Evolutionary conservation across 192 early-diverging fungal genomes (phyloP), one percentile per base, ranked within the genome.

Genomic region (Dissophora globulifera): DNA sequence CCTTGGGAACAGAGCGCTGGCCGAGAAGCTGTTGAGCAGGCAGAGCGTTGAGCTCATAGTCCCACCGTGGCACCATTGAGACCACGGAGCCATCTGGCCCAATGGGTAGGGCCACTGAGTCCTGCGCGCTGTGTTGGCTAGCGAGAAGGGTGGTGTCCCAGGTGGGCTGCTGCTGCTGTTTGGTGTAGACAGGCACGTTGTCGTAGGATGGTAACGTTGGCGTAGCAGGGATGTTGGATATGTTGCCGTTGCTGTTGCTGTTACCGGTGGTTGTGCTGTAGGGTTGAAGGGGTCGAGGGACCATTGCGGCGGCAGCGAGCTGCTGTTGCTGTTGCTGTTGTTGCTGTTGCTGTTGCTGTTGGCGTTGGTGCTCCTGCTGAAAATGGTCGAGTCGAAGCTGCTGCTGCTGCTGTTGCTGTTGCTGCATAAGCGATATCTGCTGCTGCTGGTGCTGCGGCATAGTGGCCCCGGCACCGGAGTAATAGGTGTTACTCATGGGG

Each of bases 391-490:
- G 68, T 19, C 58, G 50, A 3, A 70, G 58, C 22, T 71, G 67
- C 40, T 69, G 56, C 13, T 66, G 63, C 25, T 66, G 66, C 57
- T 66, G 63, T 13, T 58, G 63, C 11, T 58, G 65, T 5, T 58
- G 55, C 15, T 66, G 63, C 63, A 66, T 25, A 3, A 56, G 43
- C 7, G 52, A 54, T 53, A 55, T 23, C 32, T 59, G 67, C 33
- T 66, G 63, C 23, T 66, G 63, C 20, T 68, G 66, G n/a, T 68
- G 66, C 20, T 57, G 69, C 16, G 63, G 69, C 30, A 74, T 41
- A 13, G 65, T 38, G 7, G 48, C 23, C 23, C 32, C 57, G 27
- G 51, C 52, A 32, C 51, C 69, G 26, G 69, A 15, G 47, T 51
- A 71, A 32, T 57, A 69, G 17, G 35, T 23, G 67, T 51, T 60